Conservation (phyloP, 495 filamentous ascomycete species). For the Neurospora sp. region DNA sequence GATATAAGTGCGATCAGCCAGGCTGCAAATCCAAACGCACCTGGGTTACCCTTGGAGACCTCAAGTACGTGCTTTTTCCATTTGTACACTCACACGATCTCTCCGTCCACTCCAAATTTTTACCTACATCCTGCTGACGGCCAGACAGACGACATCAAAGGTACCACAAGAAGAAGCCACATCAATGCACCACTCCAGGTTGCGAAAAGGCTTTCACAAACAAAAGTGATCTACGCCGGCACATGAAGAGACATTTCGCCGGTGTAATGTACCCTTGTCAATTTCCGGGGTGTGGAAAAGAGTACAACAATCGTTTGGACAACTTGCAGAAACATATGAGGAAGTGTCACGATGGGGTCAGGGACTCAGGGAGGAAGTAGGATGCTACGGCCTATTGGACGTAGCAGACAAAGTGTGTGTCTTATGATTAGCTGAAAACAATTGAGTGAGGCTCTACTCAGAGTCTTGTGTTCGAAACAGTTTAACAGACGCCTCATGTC, state of each 20-base stretch:
- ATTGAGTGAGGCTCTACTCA: too few species aligned
- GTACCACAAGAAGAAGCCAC: neutral
- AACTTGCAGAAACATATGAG: neutral
- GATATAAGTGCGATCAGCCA: neutral
- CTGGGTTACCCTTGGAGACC: neutral
- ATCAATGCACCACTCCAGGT: neutral
- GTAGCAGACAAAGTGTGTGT: too few species aligned
- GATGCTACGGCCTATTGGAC: too few species aligned
- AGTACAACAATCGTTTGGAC: neutral
- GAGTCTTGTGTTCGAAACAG: too few species aligned
- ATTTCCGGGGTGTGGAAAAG: neutral
- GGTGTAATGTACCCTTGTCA: neutral
- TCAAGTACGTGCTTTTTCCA: neutral
- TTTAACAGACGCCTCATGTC: too few species aligned
- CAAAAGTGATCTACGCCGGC: neutral
- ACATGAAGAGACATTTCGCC: neutral
- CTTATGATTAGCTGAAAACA: too few species aligned
- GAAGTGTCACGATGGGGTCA: neutral
- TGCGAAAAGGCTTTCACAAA: neutral
- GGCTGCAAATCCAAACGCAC: neutral
- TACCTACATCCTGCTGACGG: too few species aligned
- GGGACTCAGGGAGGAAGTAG: too few species aligned
- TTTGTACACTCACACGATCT: too few species aligned
- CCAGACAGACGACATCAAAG: neutral
- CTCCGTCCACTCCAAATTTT: too few species aligned